Evolutionary conservation across 2,329 filamentous ascomycete genomes (phyloP), one percentile per base, ranked within the genome.

Genomic region (Penicillium sp.): DNA sequence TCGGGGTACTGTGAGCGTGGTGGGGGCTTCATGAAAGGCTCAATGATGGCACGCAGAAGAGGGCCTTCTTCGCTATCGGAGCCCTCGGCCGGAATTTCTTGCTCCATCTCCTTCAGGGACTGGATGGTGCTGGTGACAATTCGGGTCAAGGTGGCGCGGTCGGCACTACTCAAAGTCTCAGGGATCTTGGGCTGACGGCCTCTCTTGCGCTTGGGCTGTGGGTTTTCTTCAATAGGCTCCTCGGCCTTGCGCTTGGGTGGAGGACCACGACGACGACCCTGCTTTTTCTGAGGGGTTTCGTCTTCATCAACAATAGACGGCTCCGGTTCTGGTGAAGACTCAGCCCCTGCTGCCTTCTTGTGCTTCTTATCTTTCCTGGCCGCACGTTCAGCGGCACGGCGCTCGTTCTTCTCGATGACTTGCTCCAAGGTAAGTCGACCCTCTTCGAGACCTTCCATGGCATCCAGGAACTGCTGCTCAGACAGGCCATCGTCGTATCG

Each of bases 381-480:
- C 51, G 35, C 93, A 73, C 87, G 90, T 60, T 91, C 90, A 63
- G 92, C 91, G 52, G 55, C 57, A 42, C 56, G 57, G 47, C 90
- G 87, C 4, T 91, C 91, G 71, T 92, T 87, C 70, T 97, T 98
- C 42, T 90, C 90, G 37, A 96, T 93, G 2, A 95, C 95, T 53
- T 91, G 93, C 72, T 98, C 95, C 29, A 96, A 92, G 0, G 87
- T 88, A 71, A 55, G 56, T 22, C 52, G 47, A n/a, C 57, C 56
- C 27, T 99, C 95, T 1, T 99, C 95, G 50, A 97, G 93, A 59
- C 96, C 93, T 72, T 99, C 95, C 31, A 99, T 93, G 53, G 95
- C 95, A 81, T 96, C 93, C 51, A 98, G 84, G 95, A 95, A 99
- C 76, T 99, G 96, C 79, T 99, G 95, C 78, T 99, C 96, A 0